phyloP scores from a whole-genome alignment of 345 rosid genomes.

The Lepidium sativum region DNA sequence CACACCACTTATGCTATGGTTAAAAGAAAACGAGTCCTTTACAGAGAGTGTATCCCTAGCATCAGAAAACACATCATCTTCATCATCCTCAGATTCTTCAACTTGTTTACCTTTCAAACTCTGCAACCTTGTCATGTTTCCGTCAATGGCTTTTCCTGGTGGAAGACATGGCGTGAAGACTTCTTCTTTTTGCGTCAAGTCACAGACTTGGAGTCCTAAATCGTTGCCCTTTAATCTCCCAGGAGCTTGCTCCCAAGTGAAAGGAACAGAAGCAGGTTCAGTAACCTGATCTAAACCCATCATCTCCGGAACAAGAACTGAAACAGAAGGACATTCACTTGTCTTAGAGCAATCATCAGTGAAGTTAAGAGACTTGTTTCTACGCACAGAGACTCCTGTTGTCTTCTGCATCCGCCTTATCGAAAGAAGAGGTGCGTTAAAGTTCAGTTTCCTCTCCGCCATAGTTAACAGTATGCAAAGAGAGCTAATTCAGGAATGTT shows the following conservation, averaged over 20 bases:
- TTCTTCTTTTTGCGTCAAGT: not conserved
- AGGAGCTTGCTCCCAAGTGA: conserved; percentile 79
- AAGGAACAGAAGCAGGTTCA: conserved; percentile 78
- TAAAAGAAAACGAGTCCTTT: conserved; percentile 47
- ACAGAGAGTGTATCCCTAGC: conserved; percentile 52
- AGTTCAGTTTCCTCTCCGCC: conserved; percentile 74
- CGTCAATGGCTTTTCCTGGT: conserved; percentile 26
- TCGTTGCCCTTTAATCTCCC: conserved; percentile 47
- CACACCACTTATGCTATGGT: conserved; percentile 47
- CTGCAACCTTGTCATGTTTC: conserved; percentile 14
- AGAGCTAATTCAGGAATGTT: not conserved
- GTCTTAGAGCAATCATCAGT: not conserved
- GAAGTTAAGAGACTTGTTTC: conserved; percentile 15
- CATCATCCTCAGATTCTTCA: conserved; percentile 25
- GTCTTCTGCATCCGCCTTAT: conserved; percentile 50
- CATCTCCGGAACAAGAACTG: conserved; percentile 25
- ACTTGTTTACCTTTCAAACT: conserved; percentile 20
- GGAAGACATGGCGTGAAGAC: conserved; percentile 34
- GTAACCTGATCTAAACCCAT: conserved; percentile 50
- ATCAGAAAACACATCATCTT: conserved; percentile 61
- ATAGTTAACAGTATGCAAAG: conserved; percentile 17
- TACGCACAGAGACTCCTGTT: conserved; percentile 28
- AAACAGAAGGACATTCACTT: conserved; percentile 14
- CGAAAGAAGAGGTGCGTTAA: conserved; percentile 70
- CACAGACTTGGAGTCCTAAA: conserved; percentile 11